Evolutionary conservation across 2,329 filamentous ascomycete genomes (phyloP), one percentile per base, ranked within the genome.

Genomic region (Tetracladium maxilliforme): DNA sequence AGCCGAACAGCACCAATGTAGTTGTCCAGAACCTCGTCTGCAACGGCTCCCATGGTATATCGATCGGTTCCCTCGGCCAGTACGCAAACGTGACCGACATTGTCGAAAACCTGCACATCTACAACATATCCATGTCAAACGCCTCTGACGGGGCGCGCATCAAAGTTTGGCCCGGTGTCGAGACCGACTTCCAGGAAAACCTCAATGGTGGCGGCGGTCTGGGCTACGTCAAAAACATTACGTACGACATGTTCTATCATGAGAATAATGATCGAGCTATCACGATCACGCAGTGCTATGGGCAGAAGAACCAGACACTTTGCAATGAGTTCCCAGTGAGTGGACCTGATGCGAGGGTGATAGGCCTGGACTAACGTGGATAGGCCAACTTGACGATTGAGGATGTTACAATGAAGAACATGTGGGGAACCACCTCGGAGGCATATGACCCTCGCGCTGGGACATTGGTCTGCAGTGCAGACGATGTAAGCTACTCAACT

Each of bases 21-120:
- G 42, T 71, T 14, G 58, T 72, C 6, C 61, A 71, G 40, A 69
- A 67, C 35, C 49, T 73, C 4, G 45, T 56, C 33, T 74, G 69
- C 52, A 71, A 68, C 34, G 66, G 68, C 26, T 68, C 60, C 6
- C 69, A 74, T 43, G 69, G 69, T 21, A 69, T 73, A 37, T 62
- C 56, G 16, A 65, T 74, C 11, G 70, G 69, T 14, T 68, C 61
- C 7, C 48, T 74, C 0, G 69, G 69, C 14, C 68, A 73, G 39
- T 71, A 74, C 39, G 38, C 48, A 4, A 39, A 51, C 10, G 58
- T 65, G 32, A 54, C 59, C 14, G 68, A 73, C 38, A 64, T 70
- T 28, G 67, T 73, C 13, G 53, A 70, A 44, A 63, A 73, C 36
- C 43, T 73, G 19, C 58, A 61, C 33, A 60, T 64, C 9, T 52